Evolutionary conservation across 345 rosid genomes (phyloP), one percentile per base, ranked within the genome.

Genomic region (Microthlaspi erraticum): DNA sequence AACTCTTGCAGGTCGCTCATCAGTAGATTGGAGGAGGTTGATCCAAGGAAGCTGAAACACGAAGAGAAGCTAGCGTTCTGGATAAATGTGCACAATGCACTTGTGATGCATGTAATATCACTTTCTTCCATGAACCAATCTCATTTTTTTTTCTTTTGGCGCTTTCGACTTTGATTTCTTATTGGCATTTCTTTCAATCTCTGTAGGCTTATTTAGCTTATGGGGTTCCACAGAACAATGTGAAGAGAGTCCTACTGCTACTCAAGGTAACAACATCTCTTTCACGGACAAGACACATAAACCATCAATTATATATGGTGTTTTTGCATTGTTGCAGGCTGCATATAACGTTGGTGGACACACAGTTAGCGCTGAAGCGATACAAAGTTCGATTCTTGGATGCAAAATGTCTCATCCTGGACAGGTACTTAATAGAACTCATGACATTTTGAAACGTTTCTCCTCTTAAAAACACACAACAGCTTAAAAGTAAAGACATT

Each of bases 21-120:
- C 46, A 80, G 88, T 81, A 88, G 83, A 62, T 55, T 94, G 67
- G 97, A 94, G 80, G 83, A 83, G 53, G 83, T 91, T 0, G 74
- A 88, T 80, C 96, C 90, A 16, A 81, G 84, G 83, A 89, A 79
- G 78, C 69, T 94, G 80, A 86, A 83, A 62, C 88, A 87, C n/a
- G 92, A 86, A 64, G 99, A 94, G 82, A 91, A 89, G 81, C 76
- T 95, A 20, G 97, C 99, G 16, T 95, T 95, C 79, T 95, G 98
- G 99, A 86, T 92, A 77, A 95, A 95, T 49, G 72, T 91, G 66
- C 99, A 95, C 81, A 95, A 95, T 74, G 88, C 97, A 12, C 70
- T 92, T 39, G 93, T 88, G 76, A 95, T 92, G 99, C 99, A 95
- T 84, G 99, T 95, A 90, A 87, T 53, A 60, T 12, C 74, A 45